Evolutionary conservation across 176 grass and related monocot species (phyloP).

Genomic region (Bolboschoenus planiculmis): DNA sequence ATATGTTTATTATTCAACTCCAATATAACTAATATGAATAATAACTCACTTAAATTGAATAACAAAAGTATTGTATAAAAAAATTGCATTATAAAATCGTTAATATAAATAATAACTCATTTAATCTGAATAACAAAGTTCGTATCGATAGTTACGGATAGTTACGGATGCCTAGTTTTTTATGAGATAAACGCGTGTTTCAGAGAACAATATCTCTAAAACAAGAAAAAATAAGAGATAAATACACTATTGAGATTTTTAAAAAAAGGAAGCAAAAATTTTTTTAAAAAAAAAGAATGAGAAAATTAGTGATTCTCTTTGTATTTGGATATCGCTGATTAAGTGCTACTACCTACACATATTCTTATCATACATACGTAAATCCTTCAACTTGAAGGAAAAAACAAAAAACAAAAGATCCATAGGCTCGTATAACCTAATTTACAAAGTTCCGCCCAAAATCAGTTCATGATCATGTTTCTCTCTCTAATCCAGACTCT

Average conservation of each 20-base stretch:
- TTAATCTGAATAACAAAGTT: too few relatives aligned
- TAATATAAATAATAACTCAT: too few relatives aligned
- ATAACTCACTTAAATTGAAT: too few relatives aligned
- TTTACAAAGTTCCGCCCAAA: background rate
- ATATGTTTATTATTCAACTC: too few relatives aligned
- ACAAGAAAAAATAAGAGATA: background rate
- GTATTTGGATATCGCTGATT: background rate
- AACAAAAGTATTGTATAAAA: too few relatives aligned
- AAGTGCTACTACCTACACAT: background rate
- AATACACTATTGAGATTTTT: background rate
- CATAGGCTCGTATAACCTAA: background rate
- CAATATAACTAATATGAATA: too few relatives aligned
- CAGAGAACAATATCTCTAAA: background rate
- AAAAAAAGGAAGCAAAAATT: background rate
- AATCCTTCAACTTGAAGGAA: slow-evolving; percentile 4
- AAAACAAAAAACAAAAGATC: background rate
- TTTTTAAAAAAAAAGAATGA: background rate
- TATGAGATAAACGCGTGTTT: background rate
- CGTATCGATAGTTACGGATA: too few relatives aligned
- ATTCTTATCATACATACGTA: background rate
- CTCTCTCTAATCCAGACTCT: background rate
- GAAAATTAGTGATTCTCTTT: background rate
- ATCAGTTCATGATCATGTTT: background rate
- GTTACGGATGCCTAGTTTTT: too few relatives aligned
- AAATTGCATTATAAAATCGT: too few relatives aligned